Percentiles rank a stretch among this genome's conserved stretches.
These are phyloP conservation scores for Citeromyces hawaiiensis DNA, from an alignment of 1,139 yeast species.

Conservation along the genomic window DNA sequence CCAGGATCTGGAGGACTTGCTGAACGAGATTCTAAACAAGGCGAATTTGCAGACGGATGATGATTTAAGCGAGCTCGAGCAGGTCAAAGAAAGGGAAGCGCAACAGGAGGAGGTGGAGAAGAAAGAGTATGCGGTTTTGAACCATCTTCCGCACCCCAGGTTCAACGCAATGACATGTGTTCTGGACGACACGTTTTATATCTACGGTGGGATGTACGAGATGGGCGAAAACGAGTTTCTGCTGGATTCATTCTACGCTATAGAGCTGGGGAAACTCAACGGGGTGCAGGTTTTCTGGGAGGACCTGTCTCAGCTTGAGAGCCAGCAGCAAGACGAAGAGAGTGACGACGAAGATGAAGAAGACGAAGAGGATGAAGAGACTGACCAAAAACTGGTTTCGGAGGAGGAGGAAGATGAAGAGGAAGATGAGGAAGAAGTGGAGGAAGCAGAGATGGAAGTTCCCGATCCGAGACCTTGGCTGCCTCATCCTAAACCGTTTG, in stretches of 20 bases:
- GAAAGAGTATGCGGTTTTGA: slow-evolving; percentile 40
- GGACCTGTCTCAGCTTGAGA: slow-evolving; percentile 50
- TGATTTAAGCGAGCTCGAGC: slow-evolving; percentile 16
- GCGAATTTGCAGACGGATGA: slow-evolving; percentile 40
- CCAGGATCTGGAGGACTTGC: slow-evolving; percentile 71
- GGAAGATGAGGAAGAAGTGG: slow-evolving; percentile 46
- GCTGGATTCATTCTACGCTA: slow-evolving; percentile 74
- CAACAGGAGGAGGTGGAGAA: slow-evolving; percentile 25
- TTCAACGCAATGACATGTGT: slow-evolving; percentile 83
- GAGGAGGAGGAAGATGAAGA: slow-evolving; percentile 37
- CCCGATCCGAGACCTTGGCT: slow-evolving; percentile 95
- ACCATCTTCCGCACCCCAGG: slow-evolving; percentile 72
- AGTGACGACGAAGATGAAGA: slow-evolving; percentile 50
- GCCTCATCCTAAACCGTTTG: slow-evolving; percentile 96
- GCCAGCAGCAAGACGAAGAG: slow-evolving; percentile 37
- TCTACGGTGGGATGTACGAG: slow-evolving; percentile 92
- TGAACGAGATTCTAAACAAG: slow-evolving; percentile 62
- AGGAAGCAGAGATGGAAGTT: slow-evolving; percentile 51
- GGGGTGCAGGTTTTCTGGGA: slow-evolving; percentile 91
- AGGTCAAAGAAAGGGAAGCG: slow-evolving; percentile 10
- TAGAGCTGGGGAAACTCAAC: slow-evolving; percentile 78
- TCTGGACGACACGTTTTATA: slow-evolving; percentile 69
- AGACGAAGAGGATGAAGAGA: slow-evolving; percentile 50
- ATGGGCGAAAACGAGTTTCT: slow-evolving; percentile 74
- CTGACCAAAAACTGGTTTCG: slow-evolving; percentile 36